A percentile compares a stretch with the other conserved stretches of the same genome.
phyloP scores from a whole-genome alignment of 148 eudicot species.

The Amaranthus hypochondriacus region DNA sequence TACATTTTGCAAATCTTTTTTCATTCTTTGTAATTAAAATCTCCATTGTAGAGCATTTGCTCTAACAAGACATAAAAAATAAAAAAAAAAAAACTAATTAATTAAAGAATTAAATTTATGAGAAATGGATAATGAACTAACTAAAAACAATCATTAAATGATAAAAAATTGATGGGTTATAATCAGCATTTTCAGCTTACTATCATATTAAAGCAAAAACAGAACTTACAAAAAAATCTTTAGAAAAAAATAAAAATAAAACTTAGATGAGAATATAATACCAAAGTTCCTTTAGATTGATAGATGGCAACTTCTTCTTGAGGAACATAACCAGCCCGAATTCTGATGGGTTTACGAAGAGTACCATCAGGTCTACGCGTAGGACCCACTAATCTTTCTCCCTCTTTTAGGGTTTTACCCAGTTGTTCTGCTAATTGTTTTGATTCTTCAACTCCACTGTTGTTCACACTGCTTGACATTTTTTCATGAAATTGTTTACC shows the following conservation, averaged over 20 bases:
- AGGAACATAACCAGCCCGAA: slow-evolving; percentile 87
- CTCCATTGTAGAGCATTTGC: too few relatives aligned
- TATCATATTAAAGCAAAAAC: neutral
- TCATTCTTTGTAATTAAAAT: too few relatives aligned
- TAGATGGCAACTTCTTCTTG: slow-evolving; percentile 95
- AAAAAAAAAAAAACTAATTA: too few relatives aligned
- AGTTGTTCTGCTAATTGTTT: slow-evolving; percentile 39
- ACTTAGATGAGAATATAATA: slow-evolving; percentile 13
- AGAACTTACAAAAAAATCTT: neutral
- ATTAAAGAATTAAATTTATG: neutral
- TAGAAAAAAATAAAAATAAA: neutral
- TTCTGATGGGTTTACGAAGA: slow-evolving; percentile 66
- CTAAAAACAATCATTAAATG: neutral
- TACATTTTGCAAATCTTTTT: too few relatives aligned
- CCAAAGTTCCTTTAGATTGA: slow-evolving; percentile 85
- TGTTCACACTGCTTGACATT: slow-evolving; percentile 35
- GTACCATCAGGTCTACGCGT: slow-evolving; percentile 95
- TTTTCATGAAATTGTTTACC: neutral
- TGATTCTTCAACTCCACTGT: slow-evolving; percentile 16
- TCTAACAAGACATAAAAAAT: too few relatives aligned
- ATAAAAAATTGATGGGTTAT: neutral
- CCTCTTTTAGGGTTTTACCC: slow-evolving; percentile 78
- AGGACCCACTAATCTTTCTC: slow-evolving; percentile 81
- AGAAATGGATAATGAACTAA: neutral
- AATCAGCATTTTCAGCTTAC: neutral